Evolutionary conservation across 495 filamentous ascomycete species (phyloP).

Genomic region (Neurospora intermedia): DNA sequence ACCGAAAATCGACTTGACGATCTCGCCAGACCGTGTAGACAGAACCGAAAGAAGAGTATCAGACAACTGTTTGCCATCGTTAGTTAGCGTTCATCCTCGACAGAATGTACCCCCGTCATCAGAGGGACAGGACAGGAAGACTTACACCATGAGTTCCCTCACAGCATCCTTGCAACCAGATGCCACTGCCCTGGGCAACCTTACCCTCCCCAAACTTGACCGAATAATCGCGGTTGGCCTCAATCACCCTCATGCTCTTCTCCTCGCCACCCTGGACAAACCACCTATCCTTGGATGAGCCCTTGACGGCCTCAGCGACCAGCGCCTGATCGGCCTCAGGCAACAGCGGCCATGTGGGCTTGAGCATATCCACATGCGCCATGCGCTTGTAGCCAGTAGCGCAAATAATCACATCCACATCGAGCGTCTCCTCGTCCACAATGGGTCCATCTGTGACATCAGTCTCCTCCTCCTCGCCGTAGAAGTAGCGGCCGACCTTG

Average conservation of each 20-base stretch:
- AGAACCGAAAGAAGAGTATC: slow-evolving; percentile 70
- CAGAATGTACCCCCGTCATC: neutral
- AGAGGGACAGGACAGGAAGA: slow-evolving; percentile 5
- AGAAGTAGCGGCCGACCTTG: slow-evolving; percentile 33
- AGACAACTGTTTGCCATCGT: slow-evolving; percentile 40
- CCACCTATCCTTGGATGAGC: slow-evolving; percentile 16
- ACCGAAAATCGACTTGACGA: slow-evolving; percentile 63
- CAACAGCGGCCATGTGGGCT: slow-evolving; percentile 50
- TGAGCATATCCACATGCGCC: slow-evolving; percentile 68
- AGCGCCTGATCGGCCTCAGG: slow-evolving; percentile 26
- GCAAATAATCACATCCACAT: slow-evolving; percentile 71
- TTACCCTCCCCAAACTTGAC: slow-evolving; percentile 54
- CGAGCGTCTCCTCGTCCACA: slow-evolving; percentile 42
- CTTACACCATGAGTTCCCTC: slow-evolving; percentile 84
- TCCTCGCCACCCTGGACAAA: slow-evolving; percentile 13
- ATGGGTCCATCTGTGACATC: slow-evolving; percentile 17
- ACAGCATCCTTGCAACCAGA: slow-evolving; percentile 94
- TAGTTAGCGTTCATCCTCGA: slow-evolving; percentile 4
- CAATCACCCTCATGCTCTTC: slow-evolving; percentile 14
- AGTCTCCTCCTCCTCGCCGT: slow-evolving; percentile 13
- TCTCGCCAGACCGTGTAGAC: slow-evolving; percentile 60
- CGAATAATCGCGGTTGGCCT: slow-evolving; percentile 55
- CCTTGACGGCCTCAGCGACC: neutral
- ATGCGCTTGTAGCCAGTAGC: slow-evolving; percentile 80
- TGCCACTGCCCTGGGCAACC: slow-evolving; percentile 56